Evolutionary conservation across 805 yeast genomes (phyloP), one percentile per base, ranked within the genome.

Genomic region (Sugiyamaella smithiae): DNA sequence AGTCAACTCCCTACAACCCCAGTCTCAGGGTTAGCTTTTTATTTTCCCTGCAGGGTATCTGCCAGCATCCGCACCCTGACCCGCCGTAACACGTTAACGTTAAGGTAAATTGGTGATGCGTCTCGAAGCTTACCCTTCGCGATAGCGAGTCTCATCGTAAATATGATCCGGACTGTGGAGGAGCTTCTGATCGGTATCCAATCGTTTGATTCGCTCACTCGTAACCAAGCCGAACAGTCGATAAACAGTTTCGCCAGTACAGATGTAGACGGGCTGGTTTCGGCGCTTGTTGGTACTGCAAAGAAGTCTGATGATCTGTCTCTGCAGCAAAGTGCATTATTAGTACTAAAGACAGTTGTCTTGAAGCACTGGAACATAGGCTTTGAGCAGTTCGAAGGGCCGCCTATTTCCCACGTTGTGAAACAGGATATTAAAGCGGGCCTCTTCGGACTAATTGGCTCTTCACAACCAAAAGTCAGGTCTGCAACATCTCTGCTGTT

Each of bases 351-450:
- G 59, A 72, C 85, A 46, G 63, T 84, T 14, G 84, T 87, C 1
- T 85, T 89, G 0, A 68, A 73, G 56, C 80, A 77, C 58, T 90
- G 98, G 98, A 80, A 89, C 12, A 78, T 89, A 5, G 95, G 86
- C 0, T 88, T 89, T 64, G 82, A 77, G 46, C 81, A 87, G 12
- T 90, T 78, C 62, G 64, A 17, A 11, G 95, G 95, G 0, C 82
- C 82, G 0, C 50, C 87, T 0, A 64, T 88, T 9, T 61, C 68
- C 8, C 80, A 74, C 43, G 76, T 74, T 0, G 67, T 72, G 11
- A 88, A 88, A 58, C 60, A 56, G 0, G 49, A 49, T 8, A 71
- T 86, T 4, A 73, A 96, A 50, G 55, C 67, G 1, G 63, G 66
- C 0, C 69, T 89, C 29, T 51, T 90, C 36, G 53, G 62, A 2